Conservation (phyloP, 768 basidiomycete genomes). For the Naganishia friedmannii region DNA sequence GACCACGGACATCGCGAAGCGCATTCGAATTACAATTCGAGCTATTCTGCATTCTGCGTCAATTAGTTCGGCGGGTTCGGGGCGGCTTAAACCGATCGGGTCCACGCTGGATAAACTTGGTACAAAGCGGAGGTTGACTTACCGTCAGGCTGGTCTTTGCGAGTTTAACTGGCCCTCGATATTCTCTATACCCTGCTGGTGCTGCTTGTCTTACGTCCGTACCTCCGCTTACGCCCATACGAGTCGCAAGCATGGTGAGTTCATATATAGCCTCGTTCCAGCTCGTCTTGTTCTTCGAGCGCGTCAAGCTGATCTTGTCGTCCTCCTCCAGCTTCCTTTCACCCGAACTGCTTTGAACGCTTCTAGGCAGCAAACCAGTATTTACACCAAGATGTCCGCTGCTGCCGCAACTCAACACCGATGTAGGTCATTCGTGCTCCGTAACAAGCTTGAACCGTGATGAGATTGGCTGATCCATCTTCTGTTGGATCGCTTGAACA, state of each 20-base stretch:
- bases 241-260: constrained; percentile 13
- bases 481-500: background rate
- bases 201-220: background rate
- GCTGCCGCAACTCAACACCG: constrained; percentile 18
- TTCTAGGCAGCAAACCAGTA: constrained; percentile 23
- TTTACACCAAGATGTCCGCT: constrained; percentile 21
- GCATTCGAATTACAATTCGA: no score
- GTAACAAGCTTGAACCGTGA: background rate
- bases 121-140: background rate
- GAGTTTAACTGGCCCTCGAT: background rate
- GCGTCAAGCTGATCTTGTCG: background rate
- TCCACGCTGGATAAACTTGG: background rate
- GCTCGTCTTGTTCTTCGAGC: background rate
- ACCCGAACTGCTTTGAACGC: constrained; percentile 22
- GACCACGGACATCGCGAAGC: background rate
- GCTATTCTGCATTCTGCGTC: no score
- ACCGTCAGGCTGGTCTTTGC: background rate
- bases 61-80: no score
- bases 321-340: constrained; percentile 2
- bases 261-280: constrained; percentile 2
- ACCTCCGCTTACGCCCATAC: constrained; percentile 21
- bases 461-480: background rate
- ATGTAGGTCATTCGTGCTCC: background rate
- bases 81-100: constrained; percentile 10
- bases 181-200: background rate